Conservation (phyloP, 345 rosid genomes). For the Erysimum cheiranthoides region DNA sequence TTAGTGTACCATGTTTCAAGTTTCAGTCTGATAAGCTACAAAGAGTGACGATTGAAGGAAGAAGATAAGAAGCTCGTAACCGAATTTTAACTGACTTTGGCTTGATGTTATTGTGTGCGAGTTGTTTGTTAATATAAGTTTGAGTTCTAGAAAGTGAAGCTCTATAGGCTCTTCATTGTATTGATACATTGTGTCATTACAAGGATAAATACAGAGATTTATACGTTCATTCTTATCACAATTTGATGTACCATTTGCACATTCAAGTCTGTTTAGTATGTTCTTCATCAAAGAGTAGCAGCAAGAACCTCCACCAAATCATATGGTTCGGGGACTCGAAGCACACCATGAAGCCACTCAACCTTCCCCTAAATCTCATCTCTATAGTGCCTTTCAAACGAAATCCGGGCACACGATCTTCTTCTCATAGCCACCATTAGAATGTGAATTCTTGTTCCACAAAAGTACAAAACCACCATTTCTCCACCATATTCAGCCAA, state of each 20-base stretch:
- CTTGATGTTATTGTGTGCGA: too few relatives aligned
- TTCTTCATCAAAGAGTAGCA: slow-evolving; percentile 30
- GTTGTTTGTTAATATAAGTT: too few relatives aligned
- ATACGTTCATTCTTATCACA: neutral
- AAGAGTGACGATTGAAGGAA: neutral
- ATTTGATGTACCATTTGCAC: neutral
- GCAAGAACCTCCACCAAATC: slow-evolving; percentile 46
- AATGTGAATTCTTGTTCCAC: slow-evolving; percentile 52
- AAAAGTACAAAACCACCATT: slow-evolving; percentile 66
- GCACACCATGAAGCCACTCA: too few relatives aligned
- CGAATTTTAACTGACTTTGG: too few relatives aligned
- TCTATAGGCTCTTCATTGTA: too few relatives aligned
- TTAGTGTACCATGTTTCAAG: neutral
- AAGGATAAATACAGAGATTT: neutral
- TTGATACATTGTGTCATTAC: neutral
- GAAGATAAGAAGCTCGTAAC: too few relatives aligned
- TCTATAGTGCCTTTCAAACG: slow-evolving; percentile 47
- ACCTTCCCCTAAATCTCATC: slow-evolving; percentile 57
- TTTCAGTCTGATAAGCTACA: neutral
- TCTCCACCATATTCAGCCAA: slow-evolving; percentile 57
- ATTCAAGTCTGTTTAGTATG: neutral
- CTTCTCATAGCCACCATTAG: slow-evolving; percentile 40
- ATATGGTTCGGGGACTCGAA: too few relatives aligned
- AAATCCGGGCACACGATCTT: slow-evolving; percentile 62
- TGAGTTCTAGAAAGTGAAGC: too few relatives aligned